Evolutionary conservation across 768 basidiomycete species (phyloP).

Genomic region (Neoboletus magnificus): DNA sequence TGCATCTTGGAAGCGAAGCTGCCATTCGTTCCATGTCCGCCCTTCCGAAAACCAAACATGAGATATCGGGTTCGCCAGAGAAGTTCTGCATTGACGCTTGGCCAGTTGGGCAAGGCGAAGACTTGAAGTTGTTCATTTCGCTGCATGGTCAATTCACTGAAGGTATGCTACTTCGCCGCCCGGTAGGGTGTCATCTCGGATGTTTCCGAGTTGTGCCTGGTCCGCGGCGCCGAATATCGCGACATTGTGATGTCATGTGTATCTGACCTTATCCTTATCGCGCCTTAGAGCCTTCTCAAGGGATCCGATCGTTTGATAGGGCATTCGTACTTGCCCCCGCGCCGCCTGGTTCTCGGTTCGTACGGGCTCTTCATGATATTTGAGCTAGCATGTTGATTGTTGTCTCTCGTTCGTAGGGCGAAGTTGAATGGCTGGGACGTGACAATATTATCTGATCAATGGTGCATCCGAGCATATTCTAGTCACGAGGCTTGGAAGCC

Average conservation of each 20-base stretch:
- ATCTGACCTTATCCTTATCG: slow-evolving; percentile 16
- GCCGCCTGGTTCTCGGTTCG: slow-evolving; percentile 78
- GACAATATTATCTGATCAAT: slow-evolving; percentile 84
- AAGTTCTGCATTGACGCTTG: slow-evolving; percentile 89
- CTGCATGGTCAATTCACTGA: slow-evolving; percentile 92
- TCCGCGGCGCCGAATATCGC: background rate
- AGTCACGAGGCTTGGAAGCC: slow-evolving; percentile 75
- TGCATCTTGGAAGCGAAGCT: slow-evolving; percentile 70
- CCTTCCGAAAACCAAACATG: slow-evolving; percentile 80
- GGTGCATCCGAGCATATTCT: slow-evolving; percentile 80
- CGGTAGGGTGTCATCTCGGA: slow-evolving; percentile 6
- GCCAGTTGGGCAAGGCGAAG: slow-evolving; percentile 62
- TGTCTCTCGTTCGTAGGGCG: slow-evolving; percentile 46
- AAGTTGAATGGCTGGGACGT: slow-evolving; percentile 86
- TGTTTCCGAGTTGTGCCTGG: slow-evolving; percentile 7
- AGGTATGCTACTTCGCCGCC: slow-evolving; percentile 49
- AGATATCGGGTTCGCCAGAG: slow-evolving; percentile 70
- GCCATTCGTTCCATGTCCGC: slow-evolving; percentile 55
- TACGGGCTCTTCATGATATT: slow-evolving; percentile 12
- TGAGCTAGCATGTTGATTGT: slow-evolving; percentile 7
- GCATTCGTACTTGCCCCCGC: slow-evolving; percentile 86
- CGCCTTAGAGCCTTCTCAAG: slow-evolving; percentile 60
- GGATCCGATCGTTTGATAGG: slow-evolving; percentile 89
- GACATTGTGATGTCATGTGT: slow-evolving; percentile 14
- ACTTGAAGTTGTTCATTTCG: slow-evolving; percentile 57